Evolutionary conservation across 805 yeast genomes (phyloP).

Genomic region (Yarrowia sp.): DNA sequence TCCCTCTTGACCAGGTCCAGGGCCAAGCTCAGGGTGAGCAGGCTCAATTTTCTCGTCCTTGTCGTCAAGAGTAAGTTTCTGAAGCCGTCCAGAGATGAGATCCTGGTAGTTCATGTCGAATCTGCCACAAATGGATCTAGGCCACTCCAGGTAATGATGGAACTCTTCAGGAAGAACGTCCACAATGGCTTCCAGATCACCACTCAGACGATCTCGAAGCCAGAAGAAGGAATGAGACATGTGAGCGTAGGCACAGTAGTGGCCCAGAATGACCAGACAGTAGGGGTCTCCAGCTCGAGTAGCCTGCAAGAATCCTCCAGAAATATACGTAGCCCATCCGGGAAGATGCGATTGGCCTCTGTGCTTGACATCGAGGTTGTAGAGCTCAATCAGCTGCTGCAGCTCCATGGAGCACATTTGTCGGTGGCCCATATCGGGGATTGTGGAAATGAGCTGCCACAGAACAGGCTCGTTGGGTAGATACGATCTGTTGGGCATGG

Average conservation of each 20-base stretch:
- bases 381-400: conserved; percentile 25
- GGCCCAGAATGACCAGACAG: conserved; percentile 32
- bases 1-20: not conserved
- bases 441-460: conserved; percentile 31
- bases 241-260: conserved; percentile 36
- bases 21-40: conserved; percentile 1
- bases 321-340: conserved; percentile 36
- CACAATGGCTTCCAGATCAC: conserved; percentile 20
- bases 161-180: conserved; percentile 28
- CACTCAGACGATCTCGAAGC: conserved; percentile 29
- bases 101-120: conserved; percentile 29
- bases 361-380: conserved; percentile 35
- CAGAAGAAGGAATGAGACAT: conserved; percentile 28
- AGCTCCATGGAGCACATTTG: conserved; percentile 32
- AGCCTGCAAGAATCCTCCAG: conserved; percentile 23
- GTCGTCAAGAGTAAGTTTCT: conserved; percentile 11
- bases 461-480: conserved; percentile 24
- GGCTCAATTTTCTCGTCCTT: conserved; percentile 24
- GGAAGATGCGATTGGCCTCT: conserved; percentile 35
- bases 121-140: not conserved
- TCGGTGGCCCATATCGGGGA: conserved; percentile 23
- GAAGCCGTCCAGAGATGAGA: conserved; percentile 14
- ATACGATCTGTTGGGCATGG: conserved; percentile 7
- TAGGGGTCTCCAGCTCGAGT: conserved; percentile 32
- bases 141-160: conserved; percentile 35